phyloP scores from a whole-genome alignment of 768 basidiomycete species.

The Lentinula boryana region DNA sequence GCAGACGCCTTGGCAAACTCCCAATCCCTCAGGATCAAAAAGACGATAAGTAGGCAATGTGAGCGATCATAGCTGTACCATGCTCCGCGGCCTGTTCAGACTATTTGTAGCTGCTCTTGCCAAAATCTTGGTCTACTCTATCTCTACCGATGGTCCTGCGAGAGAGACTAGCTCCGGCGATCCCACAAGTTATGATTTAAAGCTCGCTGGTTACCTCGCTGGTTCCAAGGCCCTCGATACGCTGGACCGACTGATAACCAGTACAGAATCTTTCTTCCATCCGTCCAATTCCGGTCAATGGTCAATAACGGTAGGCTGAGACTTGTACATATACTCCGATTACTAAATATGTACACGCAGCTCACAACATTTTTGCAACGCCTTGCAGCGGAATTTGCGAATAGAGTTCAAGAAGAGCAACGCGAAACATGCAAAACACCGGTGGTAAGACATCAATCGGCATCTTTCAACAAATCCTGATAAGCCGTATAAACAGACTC shows the following conservation, averaged over 20 bases:
- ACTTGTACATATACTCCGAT: not conserved
- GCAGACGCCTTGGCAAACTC: constrained; percentile 61
- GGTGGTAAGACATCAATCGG: constrained; percentile 34
- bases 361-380: constrained; percentile 69
- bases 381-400: constrained; percentile 69
- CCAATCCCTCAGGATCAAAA: constrained; percentile 61
- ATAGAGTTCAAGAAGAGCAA: constrained; percentile 78
- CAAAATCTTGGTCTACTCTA: constrained; percentile 83
- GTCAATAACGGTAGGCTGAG: constrained; percentile 50
- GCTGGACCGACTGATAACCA: constrained; percentile 81
- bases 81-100: not conserved
- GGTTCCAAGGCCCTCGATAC: constrained; percentile 88
- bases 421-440: constrained; percentile 75
- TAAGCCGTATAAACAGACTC: constrained; percentile 36
- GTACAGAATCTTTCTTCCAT: constrained; percentile 93
- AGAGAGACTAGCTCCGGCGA: constrained; percentile 33
- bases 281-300: constrained; percentile 88
- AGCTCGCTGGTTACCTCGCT: constrained; percentile 51
- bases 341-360: constrained; percentile 21
- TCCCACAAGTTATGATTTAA: constrained; percentile 17
- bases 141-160: constrained; percentile 72
- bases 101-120: constrained; percentile 63
- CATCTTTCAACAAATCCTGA: not conserved
- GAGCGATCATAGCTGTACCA: constrained; percentile 13
- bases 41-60: constrained; percentile 61